Evolutionary conservation across 495 filamentous ascomycete species (phyloP).

Genomic region (Hypoxylon subgilvum): DNA sequence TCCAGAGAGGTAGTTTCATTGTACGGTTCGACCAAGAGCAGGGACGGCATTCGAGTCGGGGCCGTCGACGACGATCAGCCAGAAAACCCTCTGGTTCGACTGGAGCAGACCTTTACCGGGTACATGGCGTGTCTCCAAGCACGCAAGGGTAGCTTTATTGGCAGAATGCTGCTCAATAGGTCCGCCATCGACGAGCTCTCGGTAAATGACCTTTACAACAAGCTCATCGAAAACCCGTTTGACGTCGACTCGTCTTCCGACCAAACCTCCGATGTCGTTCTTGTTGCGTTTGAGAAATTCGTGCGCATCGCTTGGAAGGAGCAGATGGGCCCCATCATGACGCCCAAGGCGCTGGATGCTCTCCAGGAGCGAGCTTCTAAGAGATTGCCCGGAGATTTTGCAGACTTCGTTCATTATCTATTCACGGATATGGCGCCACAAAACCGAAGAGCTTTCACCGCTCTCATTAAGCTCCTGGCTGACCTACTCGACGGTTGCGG

Average conservation of each 20-base stretch:
- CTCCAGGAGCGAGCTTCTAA: constrained; percentile 78
- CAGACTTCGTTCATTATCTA: constrained; percentile 78
- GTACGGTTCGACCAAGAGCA: constrained; percentile 53
- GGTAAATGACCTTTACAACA: constrained; percentile 92
- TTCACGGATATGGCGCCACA: constrained; percentile 86
- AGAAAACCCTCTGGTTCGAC: constrained; percentile 64
- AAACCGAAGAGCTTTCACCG: constrained; percentile 85
- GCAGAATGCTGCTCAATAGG: constrained; percentile 71
- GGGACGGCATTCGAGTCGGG: constrained; percentile 54
- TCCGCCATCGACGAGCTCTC: constrained; percentile 74
- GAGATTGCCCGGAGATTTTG: constrained; percentile 78
- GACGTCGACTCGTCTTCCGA: constrained; percentile 76
- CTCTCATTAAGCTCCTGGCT: constrained; percentile 81
- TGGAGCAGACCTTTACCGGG: constrained; percentile 86
- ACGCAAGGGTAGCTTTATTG: constrained; percentile 84
- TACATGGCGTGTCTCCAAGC: constrained; percentile 83
- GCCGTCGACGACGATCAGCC: constrained; percentile 53
- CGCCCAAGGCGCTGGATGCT: constrained; percentile 64
- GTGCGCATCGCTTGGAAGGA: constrained; percentile 86
- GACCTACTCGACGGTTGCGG: constrained; percentile 92
- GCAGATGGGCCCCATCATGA: constrained; percentile 83
- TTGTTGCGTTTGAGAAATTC: constrained; percentile 94
- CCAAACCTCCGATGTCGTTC: constrained; percentile 83
- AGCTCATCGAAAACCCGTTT: constrained; percentile 78
- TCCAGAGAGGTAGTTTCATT: constrained; percentile 52